Conservation (phyloP, 495 filamentous ascomycete genomes). For the Hypoxylon cercidicola region DNA sequence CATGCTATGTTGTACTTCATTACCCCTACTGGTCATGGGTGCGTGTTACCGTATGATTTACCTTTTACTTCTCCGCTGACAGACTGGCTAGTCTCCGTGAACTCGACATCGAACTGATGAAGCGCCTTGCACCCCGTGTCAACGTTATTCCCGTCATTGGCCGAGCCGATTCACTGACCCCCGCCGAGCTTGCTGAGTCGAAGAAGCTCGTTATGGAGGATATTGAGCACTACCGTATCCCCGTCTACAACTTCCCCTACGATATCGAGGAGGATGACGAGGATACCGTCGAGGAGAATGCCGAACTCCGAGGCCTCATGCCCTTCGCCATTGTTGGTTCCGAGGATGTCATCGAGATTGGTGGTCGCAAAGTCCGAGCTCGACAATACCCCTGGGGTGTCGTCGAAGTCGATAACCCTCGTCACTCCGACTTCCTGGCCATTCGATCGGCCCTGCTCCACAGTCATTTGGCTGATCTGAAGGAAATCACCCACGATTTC, state of each 20-base stretch:
- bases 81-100: conserved; percentile 79
- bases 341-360: conserved; percentile 94
- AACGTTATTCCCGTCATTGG: conserved; percentile 99
- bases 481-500: conserved; percentile 99
- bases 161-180: conserved; percentile 96
- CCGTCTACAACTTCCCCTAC: conserved; percentile 99
- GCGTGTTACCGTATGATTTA: conserved; percentile 39
- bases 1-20: conserved; percentile 99
- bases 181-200: conserved; percentile 94
- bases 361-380: conserved; percentile 88
- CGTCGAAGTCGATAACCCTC: conserved; percentile 98
- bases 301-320: conserved; percentile 95
- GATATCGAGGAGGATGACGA: conserved; percentile 99
- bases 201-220: conserved; percentile 99
- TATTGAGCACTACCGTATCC: conserved; percentile 99
- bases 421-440: conserved; percentile 97
- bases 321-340: conserved; percentile 98
- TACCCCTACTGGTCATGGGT: conserved; percentile 97
- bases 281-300: conserved; percentile 98
- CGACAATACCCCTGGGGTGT: conserved; percentile 99
- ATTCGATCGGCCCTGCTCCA: conserved; percentile 96
- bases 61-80: conserved; percentile 37
- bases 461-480: conserved; percentile 95
- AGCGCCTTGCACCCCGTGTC: conserved; percentile 95
- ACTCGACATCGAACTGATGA: conserved; percentile 99